These are phyloP conservation scores for Artemisia annua DNA, from an alignment of 129 eudicot species.

Conservation along the genomic window DNA sequence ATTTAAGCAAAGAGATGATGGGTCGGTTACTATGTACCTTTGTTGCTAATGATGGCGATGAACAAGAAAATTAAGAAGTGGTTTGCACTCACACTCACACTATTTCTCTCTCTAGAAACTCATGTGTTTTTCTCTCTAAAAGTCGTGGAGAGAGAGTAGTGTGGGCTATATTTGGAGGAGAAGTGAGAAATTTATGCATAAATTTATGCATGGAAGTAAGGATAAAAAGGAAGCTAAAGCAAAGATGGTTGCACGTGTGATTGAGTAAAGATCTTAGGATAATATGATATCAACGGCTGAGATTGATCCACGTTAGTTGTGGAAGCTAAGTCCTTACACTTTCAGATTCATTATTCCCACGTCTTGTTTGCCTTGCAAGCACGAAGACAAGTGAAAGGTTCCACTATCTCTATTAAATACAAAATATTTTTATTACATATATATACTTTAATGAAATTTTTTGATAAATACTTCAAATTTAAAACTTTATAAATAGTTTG, in stretches of 20 bases:
- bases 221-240: slow-evolving; percentile 59
- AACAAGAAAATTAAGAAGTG: slow-evolving; percentile 41
- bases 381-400: slow-evolving; percentile 44
- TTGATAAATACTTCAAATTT: too few species aligned
- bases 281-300: slow-evolving; percentile 42
- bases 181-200: slow-evolving; percentile 75
- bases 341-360: slow-evolving; percentile 35
- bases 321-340: slow-evolving; percentile 23
- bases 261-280: slow-evolving; percentile 49
- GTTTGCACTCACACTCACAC: slow-evolving; percentile 25
- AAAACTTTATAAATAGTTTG: too few species aligned
- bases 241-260: slow-evolving; percentile 69
- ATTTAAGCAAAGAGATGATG: slow-evolving; percentile 34
- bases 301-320: slow-evolving; percentile 30
- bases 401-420: slow-evolving; percentile 16
- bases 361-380: slow-evolving; percentile 59
- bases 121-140: slow-evolving; percentile 22
- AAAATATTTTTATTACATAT: too few species aligned
- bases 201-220: slow-evolving; percentile 93
- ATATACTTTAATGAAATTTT: too few species aligned
- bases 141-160: slow-evolving; percentile 20
- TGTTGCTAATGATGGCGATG: slow-evolving; percentile 66
- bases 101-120: too few species aligned
- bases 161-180: slow-evolving; percentile 46
- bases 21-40: slow-evolving; percentile 33